Evolutionary conservation across 164 flowering plant species (phyloP), one percentile per base, ranked within the genome.

Genomic region (Tetrastigma voinierianum): DNA sequence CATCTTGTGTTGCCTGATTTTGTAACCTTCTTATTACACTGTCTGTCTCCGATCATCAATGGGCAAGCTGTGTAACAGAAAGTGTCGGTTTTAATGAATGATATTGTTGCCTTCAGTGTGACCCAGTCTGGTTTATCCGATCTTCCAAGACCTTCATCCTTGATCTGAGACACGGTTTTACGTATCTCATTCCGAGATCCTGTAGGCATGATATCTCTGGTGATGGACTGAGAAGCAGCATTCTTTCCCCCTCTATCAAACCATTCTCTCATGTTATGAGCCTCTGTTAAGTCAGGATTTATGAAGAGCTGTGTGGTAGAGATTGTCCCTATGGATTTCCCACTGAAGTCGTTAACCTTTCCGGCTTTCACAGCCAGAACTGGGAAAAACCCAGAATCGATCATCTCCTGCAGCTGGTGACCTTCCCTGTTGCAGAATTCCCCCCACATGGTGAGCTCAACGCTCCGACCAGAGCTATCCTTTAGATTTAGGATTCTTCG

Each of bases 51-150:
- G 68, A 88, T 84, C 86, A 84, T 91, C 78, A 96, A 73, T 19
- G 98, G 98, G 75, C 99, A 96, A 55, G 98, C 97, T 4, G 97
- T 86, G 78, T 96, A 96, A 68, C 90, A 96, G 76, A 96, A 90
- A 21, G 49, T 80, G 68, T 91, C 98, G 5, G 92, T 82, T 72
- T 96, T 96, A 21, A 96, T 79, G 71, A 88, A 96, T 25, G 88
- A 52, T 44, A 96, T 52, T 1, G 86, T 78, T 45, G 89, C 99
- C 76, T 81, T 88, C 55, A 88, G 83, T 0, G 91, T 83, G 24
- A 91, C 77, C 99, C 98, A 96, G 71, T 93, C 97, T 15, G 98
- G 98, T 68, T 84, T 93, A 46, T 86, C 92, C 9, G 87, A 83
- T 62, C 93, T 84, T 59, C 98, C 98, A 48, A 93, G 92, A 55